Base-by-base conservation (phyloP, 108 stramenopile species). In the Poteriospumella lacustris region DNA sequence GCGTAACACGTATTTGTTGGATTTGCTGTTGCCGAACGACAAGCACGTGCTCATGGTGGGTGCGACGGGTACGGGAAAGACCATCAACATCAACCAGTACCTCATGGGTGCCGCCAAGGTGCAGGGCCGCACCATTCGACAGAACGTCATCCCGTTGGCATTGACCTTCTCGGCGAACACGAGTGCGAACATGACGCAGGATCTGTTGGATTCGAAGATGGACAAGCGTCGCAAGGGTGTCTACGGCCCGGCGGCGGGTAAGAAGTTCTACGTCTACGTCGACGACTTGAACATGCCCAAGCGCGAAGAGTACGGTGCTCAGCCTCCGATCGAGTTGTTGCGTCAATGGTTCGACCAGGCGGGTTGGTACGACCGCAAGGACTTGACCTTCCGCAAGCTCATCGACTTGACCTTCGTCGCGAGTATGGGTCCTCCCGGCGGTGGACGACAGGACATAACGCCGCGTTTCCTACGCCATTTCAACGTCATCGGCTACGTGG, bases 251-350 rank as follows among this genome's bases (percentile, higher is more conserved):
- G 72, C 87, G 9, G 87, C 81, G 33, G 88, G 89, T 1, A 90
- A 89, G 62, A 59, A 79, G 26, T 88, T 81, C 76, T 81, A 87
- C 42, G 41, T 89, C 59, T 87, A 84, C 58, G 86, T 90, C 31
- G 89, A 90, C 79, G 89, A 89, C 60, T 41, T 90, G 26, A 90
- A 90, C 84, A 90, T 90, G 89, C 89, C 89, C 31, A 87, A 89
- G 79, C 81, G 84, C 24, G 85, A 86, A 58, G 67, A 76, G 36
- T 85, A 82, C 58, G 77, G 77, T n/a, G 87, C 87, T 15, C 88
- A 90, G 81, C 89, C 89, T 1, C 89, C 89, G 31, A 90, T 90
- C 59, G 89, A 89, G 76, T 78, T 90, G 3, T 42, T 89, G 29
- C 79, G 89, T 19, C 89, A 90, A 88, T 90, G 89, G 89, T 90